Percentiles rank a stretch among this genome's conserved stretches.
phyloP scores from a whole-genome alignment of 2,329 filamentous ascomycete species.

The Hymenoscyphus repandus region DNA sequence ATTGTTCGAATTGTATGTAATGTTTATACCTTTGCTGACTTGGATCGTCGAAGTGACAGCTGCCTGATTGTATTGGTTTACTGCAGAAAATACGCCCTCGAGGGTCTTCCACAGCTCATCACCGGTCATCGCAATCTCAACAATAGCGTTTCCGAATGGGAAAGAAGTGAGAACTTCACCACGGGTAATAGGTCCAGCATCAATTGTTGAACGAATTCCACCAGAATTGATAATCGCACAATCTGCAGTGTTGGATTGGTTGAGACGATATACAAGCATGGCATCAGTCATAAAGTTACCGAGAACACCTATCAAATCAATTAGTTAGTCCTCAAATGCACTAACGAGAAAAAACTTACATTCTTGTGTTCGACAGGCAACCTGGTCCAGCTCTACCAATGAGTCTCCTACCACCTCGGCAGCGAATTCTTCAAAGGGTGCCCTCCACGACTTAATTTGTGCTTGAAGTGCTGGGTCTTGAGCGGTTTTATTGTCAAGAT shows the following conservation, averaged over 20 bases:
- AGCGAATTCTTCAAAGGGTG: constrained; percentile 55
- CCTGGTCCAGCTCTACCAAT: constrained; percentile 53
- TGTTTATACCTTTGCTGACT: constrained; percentile 49
- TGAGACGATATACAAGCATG: constrained; percentile 55
- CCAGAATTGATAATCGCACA: constrained; percentile 57
- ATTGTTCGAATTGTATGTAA: constrained; percentile 52
- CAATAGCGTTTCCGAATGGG: constrained; percentile 61
- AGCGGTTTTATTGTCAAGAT: constrained; percentile 55
- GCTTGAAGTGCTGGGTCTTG: constrained; percentile 52
- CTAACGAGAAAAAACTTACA: constrained; percentile 33
- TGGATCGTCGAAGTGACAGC: constrained; percentile 56
- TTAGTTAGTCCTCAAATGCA: not conserved
- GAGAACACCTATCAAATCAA: constrained; percentile 31
- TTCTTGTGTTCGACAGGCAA: constrained; percentile 51
- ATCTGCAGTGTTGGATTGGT: constrained; percentile 35
- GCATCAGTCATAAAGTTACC: constrained; percentile 53
- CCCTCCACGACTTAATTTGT: constrained; percentile 53
- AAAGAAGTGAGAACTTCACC: constrained; percentile 60
- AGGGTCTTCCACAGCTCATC: constrained; percentile 50
- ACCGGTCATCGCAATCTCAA: constrained; percentile 50
- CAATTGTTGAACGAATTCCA: constrained; percentile 59
- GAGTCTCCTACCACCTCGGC: constrained; percentile 51
- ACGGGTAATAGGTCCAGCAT: constrained; percentile 54
- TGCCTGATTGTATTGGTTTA: constrained; percentile 50
- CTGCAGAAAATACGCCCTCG: constrained; percentile 50